phyloP scores from a whole-genome alignment of 164 flowering plant species.

The Sedum album region DNA sequence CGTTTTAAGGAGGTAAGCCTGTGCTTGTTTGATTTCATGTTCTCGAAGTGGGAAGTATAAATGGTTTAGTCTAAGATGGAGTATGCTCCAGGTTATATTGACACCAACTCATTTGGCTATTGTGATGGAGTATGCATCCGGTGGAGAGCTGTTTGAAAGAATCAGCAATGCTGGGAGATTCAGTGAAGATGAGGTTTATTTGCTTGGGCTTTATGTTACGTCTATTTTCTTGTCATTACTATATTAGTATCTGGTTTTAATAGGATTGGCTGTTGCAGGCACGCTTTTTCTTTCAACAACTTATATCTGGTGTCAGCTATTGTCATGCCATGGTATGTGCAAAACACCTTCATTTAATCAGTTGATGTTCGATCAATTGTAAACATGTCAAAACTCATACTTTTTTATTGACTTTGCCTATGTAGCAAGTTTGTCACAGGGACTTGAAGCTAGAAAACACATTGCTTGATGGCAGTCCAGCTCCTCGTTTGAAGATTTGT shows the following conservation, averaged over 20 bases:
- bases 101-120: constrained; percentile 3
- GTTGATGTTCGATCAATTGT: not conserved
- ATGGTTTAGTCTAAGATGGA: not conserved
- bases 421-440: constrained; percentile 1
- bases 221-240: not conserved
- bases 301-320: constrained; percentile 7
- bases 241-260: not conserved
- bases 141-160: constrained; percentile 7
- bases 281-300: constrained; percentile 9
- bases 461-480: constrained; percentile 32
- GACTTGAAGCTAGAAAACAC: not conserved
- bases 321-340: constrained; percentile 8
- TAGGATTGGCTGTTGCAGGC: not conserved
- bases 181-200: constrained; percentile 7
- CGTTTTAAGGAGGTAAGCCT: not conserved
- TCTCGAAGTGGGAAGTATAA: not conserved
- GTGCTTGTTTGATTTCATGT: not conserved
- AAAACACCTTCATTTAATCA: not conserved
- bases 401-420: not conserved
- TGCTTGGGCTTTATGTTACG: not conserved
- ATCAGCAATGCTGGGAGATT: constrained; percentile 6
- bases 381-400: not conserved
- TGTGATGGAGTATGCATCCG: constrained; percentile 9
- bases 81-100: not conserved
- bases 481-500: constrained; percentile 68